Base-by-base conservation (phyloP, 306 rosid genomes). In the Ziziphus jujuba region DNA sequence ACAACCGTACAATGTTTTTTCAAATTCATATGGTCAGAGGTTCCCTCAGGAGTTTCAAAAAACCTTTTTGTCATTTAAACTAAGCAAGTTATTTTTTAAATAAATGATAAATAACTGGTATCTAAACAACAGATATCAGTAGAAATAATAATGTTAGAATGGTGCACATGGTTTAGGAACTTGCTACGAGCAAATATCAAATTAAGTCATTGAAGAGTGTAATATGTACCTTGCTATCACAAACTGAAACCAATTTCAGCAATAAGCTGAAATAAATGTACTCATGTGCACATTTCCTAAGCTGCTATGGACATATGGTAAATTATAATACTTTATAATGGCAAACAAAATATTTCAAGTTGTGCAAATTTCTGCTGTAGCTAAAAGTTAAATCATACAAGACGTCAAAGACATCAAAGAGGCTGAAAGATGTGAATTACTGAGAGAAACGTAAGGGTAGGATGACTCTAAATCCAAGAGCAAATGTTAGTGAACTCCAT, bases 361-460 rank as follows among this genome's bases (percentile, higher is more conserved):
- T 48, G n/a, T 1, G n/a, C n/a, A 13, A 48, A 48, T 13, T 48
- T 6, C 1, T 40, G 23, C 22, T 50, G 28, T 20, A 1, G 15
- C 28, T 33, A 53, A 48, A 31, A 47, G 40, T 10, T n/a, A n/a
- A 43, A 38, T 65, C 20, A 25, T 20, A 12, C 47, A 50, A 63
- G 48, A 63, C 19, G 50, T 36, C 25, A 36, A 63, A 22, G 13
- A 23, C 15, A 19, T 38, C 49, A n/a, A 31, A 31, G 19, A 3
- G 45, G 40, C 7, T 22, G 6, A 57, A 58, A 71, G 51, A 59
- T 34, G 65, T 51, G 63, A 56, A 33, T 33, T 51, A 36, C 69
- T 59, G 57, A 35, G 67, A 63, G 36, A 68, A 69, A 38, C 58
- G 53, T 23, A 54, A 36, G 19, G 11, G n/a, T 4, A 59, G 61